A percentile compares a stretch with the other conserved stretches of the same genome.
These are phyloP conservation scores for Hibiscus syriacus DNA, from an alignment of 345 rosid species.

Conservation along the genomic window DNA sequence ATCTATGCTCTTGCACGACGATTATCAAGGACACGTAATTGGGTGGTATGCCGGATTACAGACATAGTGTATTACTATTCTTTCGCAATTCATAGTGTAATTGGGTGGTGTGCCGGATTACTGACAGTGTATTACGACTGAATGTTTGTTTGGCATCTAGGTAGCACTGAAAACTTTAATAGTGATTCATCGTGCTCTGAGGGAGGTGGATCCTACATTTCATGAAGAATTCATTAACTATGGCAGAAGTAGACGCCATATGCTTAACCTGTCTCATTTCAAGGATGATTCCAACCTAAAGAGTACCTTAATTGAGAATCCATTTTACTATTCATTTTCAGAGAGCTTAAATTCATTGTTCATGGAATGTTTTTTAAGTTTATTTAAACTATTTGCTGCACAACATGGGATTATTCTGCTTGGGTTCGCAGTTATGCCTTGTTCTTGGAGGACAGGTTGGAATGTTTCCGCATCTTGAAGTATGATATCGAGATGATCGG, in stretches of 20 bases:
- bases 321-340: neutral
- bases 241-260: too few relatives aligned
- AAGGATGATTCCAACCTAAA: too few relatives aligned
- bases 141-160: constrained; percentile 27
- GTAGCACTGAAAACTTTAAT: constrained; percentile 92
- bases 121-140: too few relatives aligned
- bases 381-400: constrained; percentile 15
- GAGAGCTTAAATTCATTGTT: too few relatives aligned
- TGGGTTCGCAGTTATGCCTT: constrained; percentile 91
- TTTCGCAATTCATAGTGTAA: too few relatives aligned
- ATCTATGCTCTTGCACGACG: constrained; percentile 88
- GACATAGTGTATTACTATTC: neutral
- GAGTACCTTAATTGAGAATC: constrained; percentile 34
- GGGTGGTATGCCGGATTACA: constrained; percentile 52
- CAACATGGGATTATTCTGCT: constrained; percentile 95
- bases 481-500: constrained; percentile 80
- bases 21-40: constrained; percentile 80
- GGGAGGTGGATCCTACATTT: constrained; percentile 32
- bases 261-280: too few relatives aligned
- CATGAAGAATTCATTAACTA: too few relatives aligned
- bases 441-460: constrained; percentile 91
- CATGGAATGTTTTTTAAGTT: too few relatives aligned
- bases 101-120: too few relatives aligned
- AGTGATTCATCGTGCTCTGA: constrained; percentile 89
- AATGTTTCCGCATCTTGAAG: constrained; percentile 84